A percentile compares a stretch with the other conserved stretches of the same genome.
Conservation (phyloP, 1,139 yeast species). For the Scheffersomyces segobiensis region DNA sequence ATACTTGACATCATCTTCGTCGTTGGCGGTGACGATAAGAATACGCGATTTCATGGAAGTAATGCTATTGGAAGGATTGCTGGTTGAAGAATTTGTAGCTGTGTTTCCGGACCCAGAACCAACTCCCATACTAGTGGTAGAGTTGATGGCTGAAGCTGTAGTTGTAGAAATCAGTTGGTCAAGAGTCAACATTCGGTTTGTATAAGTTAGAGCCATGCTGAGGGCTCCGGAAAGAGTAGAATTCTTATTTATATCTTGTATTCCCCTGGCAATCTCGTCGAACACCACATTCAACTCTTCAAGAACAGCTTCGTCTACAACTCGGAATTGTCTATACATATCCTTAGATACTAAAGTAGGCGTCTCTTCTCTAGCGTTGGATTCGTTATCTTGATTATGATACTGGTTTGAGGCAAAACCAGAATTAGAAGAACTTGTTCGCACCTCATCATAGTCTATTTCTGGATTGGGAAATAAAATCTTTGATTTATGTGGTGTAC, state of each 20-base stretch:
- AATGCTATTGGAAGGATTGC: conserved; percentile 20
- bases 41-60: conserved; percentile 66
- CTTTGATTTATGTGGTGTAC: conserved; percentile 69
- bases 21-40: conserved; percentile 72
- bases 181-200: conserved; percentile 62
- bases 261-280: conserved; percentile 23
- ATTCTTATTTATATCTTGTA: conserved; percentile 16
- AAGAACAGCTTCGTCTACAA: conserved; percentile 78
- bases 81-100: conserved; percentile 10
- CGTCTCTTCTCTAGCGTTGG: conserved; percentile 9
- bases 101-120: conserved; percentile 7
- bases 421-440: conserved; percentile 1
- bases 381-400: conserved; percentile 5
- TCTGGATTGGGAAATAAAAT: conserved; percentile 66
- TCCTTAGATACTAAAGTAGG: conserved; percentile 28
- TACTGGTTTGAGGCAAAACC: background rate
- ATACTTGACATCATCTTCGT: conserved; percentile 78
- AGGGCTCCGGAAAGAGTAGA: conserved; percentile 76
- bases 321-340: conserved; percentile 85
- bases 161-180: conserved; percentile 52
- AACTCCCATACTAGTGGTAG: conserved; percentile 33
- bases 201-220: conserved; percentile 74
- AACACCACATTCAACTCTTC: conserved; percentile 56
- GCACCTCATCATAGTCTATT: conserved; percentile 23
- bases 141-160: conserved; percentile 46